Conservation (phyloP, 169 alveolate genomes). For the Perkinsus olseni region DNA sequence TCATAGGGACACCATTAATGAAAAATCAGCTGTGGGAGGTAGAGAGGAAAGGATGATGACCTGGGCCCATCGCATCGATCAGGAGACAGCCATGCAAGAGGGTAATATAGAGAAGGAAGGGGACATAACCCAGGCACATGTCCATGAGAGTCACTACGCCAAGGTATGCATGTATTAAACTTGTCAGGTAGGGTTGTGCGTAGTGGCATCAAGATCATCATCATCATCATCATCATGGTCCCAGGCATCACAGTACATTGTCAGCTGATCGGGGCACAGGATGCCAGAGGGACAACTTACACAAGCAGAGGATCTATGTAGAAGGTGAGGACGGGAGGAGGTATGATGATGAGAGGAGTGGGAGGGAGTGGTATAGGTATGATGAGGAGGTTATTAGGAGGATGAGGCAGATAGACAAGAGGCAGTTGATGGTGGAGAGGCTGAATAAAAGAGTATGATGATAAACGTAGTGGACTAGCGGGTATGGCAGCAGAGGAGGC, state of each 20-base stretch:
- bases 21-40: background rate
- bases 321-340: background rate
- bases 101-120: slow-evolving; percentile 41
- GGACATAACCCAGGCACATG: slow-evolving; percentile 57
- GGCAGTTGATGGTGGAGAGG: slow-evolving; percentile 64
- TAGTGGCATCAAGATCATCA: background rate
- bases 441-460: slow-evolving; percentile 60
- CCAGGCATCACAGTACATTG: slow-evolving; percentile 43
- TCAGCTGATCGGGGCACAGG: slow-evolving; percentile 41
- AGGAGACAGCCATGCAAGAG: background rate
- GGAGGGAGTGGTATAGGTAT: too few relatives aligned
- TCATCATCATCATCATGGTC: background rate
- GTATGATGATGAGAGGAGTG: background rate
- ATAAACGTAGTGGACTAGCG: background rate
- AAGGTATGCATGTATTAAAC: slow-evolving; percentile 63
- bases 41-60: background rate
- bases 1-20: background rate
- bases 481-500: slow-evolving; percentile 50
- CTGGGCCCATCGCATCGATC: background rate
- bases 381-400: slow-evolving; percentile 51
- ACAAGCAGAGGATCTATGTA: background rate
- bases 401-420: slow-evolving; percentile 59
- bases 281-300: slow-evolving; percentile 48
- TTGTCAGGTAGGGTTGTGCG: slow-evolving; percentile 48
- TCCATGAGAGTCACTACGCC: slow-evolving; percentile 72